phyloP scores from a whole-genome alignment of 73 alveolate genomes.

The Paramecium tetraurelia region DNA sequence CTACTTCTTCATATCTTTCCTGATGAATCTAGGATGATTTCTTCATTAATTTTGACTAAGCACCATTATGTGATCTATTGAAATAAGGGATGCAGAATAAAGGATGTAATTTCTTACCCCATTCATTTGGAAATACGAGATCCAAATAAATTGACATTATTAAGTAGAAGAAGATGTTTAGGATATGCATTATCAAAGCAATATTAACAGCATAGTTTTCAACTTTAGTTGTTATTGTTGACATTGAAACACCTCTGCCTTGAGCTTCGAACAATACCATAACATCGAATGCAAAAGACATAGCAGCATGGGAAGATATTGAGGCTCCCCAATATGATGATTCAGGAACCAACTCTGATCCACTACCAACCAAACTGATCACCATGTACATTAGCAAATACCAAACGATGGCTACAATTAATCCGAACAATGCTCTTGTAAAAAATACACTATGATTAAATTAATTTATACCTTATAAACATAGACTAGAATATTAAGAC shows the following conservation, averaged over 20 bases:
- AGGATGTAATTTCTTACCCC: conserved; percentile 75
- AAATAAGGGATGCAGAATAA: conserved; percentile 66
- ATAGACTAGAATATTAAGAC: conserved; percentile 70
- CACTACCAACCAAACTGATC: conserved; percentile 70
- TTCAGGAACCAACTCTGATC: conserved; percentile 42
- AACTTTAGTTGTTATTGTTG: conserved; percentile 53
- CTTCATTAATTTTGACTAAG: background rate
- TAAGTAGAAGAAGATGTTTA: conserved; percentile 67
- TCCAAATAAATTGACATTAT: conserved; percentile 72
- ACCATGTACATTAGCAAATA: conserved; percentile 77
- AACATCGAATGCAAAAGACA: conserved; percentile 77
- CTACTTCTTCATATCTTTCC: conserved; percentile 63
- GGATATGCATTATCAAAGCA: conserved; percentile 61
- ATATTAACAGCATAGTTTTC: conserved; percentile 63
- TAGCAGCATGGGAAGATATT: conserved; percentile 71
- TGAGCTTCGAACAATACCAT: conserved; percentile 71
- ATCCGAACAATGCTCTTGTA: conserved; percentile 82
- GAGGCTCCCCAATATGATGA: conserved; percentile 69
- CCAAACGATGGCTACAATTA: conserved; percentile 74
- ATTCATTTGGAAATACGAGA: conserved; percentile 75
- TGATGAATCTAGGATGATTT: conserved; percentile 34
- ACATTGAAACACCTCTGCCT: conserved; percentile 63
- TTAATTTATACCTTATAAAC: conserved; percentile 56
- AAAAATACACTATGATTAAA: conserved; percentile 70
- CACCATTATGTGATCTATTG: conserved; percentile 53